Conservation (phyloP, 2,329 filamentous ascomycete genomes). For the Sphaceloma murrayae region DNA sequence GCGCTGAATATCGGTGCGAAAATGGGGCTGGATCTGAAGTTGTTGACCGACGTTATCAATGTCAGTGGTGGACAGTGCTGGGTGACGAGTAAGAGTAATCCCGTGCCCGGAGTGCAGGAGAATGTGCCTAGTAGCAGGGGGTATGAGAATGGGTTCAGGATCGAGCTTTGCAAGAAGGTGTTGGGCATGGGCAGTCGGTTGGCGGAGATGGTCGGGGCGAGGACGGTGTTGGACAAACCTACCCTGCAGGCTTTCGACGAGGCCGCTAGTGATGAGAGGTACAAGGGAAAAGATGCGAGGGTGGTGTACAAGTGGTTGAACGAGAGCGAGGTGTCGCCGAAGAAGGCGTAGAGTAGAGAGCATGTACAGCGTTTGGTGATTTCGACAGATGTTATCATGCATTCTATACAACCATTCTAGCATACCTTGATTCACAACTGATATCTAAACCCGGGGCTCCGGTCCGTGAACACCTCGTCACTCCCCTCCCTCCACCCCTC, state of each 20-base stretch:
- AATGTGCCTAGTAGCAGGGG: conserved; percentile 32
- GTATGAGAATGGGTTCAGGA: conserved; percentile 33
- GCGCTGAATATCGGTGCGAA: conserved; percentile 27
- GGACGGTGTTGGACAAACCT: conserved; percentile 24
- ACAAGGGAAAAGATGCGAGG: conserved; percentile 15
- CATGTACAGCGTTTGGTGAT: too few species aligned
- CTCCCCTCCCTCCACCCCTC: conserved; percentile 22
- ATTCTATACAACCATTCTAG: too few species aligned
- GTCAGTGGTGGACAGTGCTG: conserved; percentile 23
- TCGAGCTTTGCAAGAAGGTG: conserved; percentile 30
- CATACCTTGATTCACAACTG: too few species aligned
- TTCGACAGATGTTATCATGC: too few species aligned
- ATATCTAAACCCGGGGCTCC: conserved; percentile 27
- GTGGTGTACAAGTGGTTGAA: conserved; percentile 18
- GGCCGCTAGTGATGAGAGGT: conserved; percentile 12
- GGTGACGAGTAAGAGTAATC: conserved; percentile 25
- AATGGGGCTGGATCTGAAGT: conserved; percentile 24
- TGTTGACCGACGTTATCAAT: conserved; percentile 25
- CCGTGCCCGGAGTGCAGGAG: conserved; percentile 28
- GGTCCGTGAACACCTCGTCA: conserved; percentile 25
- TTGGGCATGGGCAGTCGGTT: conserved; percentile 29
- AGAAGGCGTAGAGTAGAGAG: neutral
- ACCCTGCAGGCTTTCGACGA: conserved; percentile 15
- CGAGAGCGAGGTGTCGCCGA: conserved; percentile 15
- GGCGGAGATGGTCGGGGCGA: conserved; percentile 29